These are phyloP conservation scores for Mycena polygramma DNA, from an alignment of 768 basidiomycete genomes.

Conservation along the genomic window DNA sequence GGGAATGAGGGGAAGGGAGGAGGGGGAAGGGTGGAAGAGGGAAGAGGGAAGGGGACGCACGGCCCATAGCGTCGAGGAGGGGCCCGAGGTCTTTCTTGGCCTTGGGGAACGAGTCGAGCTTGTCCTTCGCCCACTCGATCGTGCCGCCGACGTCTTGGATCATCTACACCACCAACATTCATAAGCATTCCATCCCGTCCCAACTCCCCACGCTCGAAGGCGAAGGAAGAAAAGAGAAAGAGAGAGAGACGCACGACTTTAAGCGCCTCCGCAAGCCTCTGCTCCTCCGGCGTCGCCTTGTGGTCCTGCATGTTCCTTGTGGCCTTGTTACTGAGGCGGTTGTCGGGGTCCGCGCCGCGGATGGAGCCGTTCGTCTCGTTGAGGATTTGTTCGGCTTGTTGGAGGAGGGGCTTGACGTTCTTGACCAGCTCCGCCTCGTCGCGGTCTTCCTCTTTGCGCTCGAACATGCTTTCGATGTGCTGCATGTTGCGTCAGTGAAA, in stretches of 20 bases:
- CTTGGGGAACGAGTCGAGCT: conserved; percentile 53
- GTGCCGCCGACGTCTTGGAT: conserved; percentile 54
- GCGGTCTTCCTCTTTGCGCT: conserved; percentile 8
- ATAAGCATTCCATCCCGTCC: too few species aligned
- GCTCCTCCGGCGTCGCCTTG: conserved; percentile 45
- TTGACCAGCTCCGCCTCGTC: conserved; percentile 2
- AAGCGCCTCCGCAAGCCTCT: conserved; percentile 53
- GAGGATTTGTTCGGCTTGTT: conserved; percentile 33
- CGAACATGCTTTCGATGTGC: conserved; percentile 50
- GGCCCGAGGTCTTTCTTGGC: conserved; percentile 55
- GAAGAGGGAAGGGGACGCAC: too few species aligned
- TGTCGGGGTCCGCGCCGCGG: conserved; percentile 53
- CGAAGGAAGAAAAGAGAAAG: not conserved
- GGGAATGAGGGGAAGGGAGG: too few species aligned
- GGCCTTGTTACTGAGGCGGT: conserved; percentile 49
- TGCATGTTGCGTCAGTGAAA: conserved; percentile 24
- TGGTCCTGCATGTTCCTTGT: conserved; percentile 46
- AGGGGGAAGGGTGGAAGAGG: too few species aligned
- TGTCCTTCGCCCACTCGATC: conserved; percentile 54
- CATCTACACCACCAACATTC: too few species aligned
- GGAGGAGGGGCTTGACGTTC: not conserved
- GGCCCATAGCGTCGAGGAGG: conserved; percentile 53
- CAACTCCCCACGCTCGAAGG: too few species aligned
- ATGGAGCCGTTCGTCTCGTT: conserved; percentile 54
- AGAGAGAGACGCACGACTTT: conserved; percentile 39